Percentiles rank a stretch among this genome's conserved stretches.
These are phyloP conservation scores for Cercophora sp. DNA, from an alignment of 495 filamentous ascomycete genomes.

Conservation along the genomic window DNA sequence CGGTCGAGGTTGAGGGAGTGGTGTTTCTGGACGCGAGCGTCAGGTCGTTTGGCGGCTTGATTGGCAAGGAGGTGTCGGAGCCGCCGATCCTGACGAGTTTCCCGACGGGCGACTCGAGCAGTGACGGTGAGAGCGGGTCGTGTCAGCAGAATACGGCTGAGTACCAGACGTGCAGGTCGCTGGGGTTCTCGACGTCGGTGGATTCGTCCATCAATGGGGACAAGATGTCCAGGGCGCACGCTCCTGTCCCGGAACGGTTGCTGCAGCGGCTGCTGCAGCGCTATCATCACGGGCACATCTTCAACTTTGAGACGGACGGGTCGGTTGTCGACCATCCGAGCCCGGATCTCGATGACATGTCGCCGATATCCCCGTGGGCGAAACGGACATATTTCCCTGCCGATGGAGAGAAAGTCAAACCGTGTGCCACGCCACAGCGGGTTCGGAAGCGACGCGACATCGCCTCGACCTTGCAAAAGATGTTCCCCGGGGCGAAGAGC, in stretches of 20 bases:
- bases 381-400: not conserved
- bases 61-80: constrained; percentile 8
- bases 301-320: constrained; percentile 49
- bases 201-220: constrained; percentile 24
- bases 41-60: constrained; percentile 20
- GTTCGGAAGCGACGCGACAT: constrained; percentile 6
- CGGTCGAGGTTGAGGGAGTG: constrained; percentile 49
- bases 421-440: not conserved
- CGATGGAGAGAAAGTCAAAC: not conserved
- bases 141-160: not conserved
- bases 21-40: constrained; percentile 48
- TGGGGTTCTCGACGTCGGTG: constrained; percentile 34
- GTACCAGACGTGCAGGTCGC: constrained; percentile 14
- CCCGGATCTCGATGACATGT: constrained; percentile 14
- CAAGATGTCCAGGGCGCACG: not conserved
- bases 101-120: constrained; percentile 6
- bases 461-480: constrained; percentile 14
- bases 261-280: constrained; percentile 51
- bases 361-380: not conserved
- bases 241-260: constrained; percentile 31
- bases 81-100: not conserved
- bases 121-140: constrained; percentile 6
- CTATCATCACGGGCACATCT: constrained; percentile 59
- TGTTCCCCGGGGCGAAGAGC: constrained; percentile 50
- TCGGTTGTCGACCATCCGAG: constrained; percentile 7